Percentiles rank a stretch among this genome's conserved stretches.
These are phyloP conservation scores for Tylopilus sp. DNA, from an alignment of 768 basidiomycete species.

Conservation along the genomic window DNA sequence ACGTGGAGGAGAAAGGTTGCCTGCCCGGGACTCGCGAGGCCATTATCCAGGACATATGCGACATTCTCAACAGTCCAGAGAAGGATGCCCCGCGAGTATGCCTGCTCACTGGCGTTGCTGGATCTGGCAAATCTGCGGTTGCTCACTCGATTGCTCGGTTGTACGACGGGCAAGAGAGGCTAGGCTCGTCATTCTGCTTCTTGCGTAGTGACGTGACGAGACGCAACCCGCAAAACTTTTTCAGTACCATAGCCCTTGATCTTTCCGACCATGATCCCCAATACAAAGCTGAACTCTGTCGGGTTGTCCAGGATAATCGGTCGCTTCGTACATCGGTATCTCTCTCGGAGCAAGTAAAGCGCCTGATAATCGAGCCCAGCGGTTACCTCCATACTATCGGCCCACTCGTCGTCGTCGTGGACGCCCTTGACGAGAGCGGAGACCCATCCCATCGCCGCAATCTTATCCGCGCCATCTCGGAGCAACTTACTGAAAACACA, in stretches of 20 bases:
- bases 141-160: slow-evolving; percentile 29
- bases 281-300: slow-evolving; percentile 16
- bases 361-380: slow-evolving; percentile 28
- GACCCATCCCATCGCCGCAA: slow-evolving; percentile 11
- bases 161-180: slow-evolving; percentile 24
- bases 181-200: slow-evolving; percentile 35
- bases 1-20: slow-evolving; percentile 18
- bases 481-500: slow-evolving; percentile 6
- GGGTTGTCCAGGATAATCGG: slow-evolving; percentile 17
- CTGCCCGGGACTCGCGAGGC: slow-evolving; percentile 19
- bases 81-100: slow-evolving; percentile 20
- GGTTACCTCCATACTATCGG: slow-evolving; percentile 22
- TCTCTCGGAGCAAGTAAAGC: slow-evolving; percentile 24
- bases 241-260: slow-evolving; percentile 34
- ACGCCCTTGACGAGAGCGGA: slow-evolving; percentile 33
- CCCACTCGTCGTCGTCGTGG: slow-evolving; percentile 35
- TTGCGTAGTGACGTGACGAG: slow-evolving; percentile 9
- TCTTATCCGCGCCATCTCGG: slow-evolving; percentile 21
- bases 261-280: slow-evolving; percentile 33
- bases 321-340: slow-evolving; percentile 20
- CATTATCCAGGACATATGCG: slow-evolving; percentile 17
- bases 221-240: slow-evolving; percentile 25
- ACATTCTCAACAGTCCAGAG: slow-evolving; percentile 11
- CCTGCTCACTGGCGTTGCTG: too few relatives aligned
- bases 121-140: too few relatives aligned